Base-by-base conservation (phyloP, 1,139 yeast genomes). In the Geotrichum carabidarum region DNA sequence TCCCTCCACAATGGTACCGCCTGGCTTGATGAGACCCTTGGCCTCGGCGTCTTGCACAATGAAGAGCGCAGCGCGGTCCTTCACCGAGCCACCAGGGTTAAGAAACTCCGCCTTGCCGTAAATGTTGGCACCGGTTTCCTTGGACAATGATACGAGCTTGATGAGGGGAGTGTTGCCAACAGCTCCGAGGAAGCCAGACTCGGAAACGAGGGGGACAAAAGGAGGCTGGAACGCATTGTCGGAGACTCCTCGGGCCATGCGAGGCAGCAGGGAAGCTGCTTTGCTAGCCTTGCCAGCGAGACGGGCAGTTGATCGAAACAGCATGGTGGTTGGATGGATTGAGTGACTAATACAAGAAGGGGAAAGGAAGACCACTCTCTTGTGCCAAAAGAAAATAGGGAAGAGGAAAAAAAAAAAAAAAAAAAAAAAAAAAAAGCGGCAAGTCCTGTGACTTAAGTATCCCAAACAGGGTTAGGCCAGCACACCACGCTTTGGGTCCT, bases 31-130 rank as follows among this genome's bases (percentile, higher is more conserved):
- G 57, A 78, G 71, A 0, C 95, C 95, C 58, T 76, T 76, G 46
- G 71, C 69, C 68, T 90, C 96, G 31, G 96, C 96, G 63, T 86
- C 91, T 64, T 84, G 78, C 56, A 89, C 75, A 56, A 90, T 78
- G 65, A 75, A 88, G 49, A 86, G 74, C 0, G 96, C 96, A 7
- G 96, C 96, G 57, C 97, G 78, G 68, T 89, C 97, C 68, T 89
- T 89, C 58, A 90, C 90, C 5, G 95, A 85, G 0, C 96, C 97
- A 49, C 96, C 96, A 1, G 97, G 97, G 71, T 90, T 89, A 85
- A 86, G 86, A 73, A 83, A 86, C 71, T 89, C 97, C 12, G 95
- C 95, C 68, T 89, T 89, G 51, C 88, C 96, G 67, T 81, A 88
- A 62, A 89, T 82, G 64, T 89, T 86, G 63, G 95, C 75, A 9